Evolutionary conservation across 2,329 filamentous ascomycete genomes (phyloP).

Genomic region (Pseudogymnoascus destructans): DNA sequence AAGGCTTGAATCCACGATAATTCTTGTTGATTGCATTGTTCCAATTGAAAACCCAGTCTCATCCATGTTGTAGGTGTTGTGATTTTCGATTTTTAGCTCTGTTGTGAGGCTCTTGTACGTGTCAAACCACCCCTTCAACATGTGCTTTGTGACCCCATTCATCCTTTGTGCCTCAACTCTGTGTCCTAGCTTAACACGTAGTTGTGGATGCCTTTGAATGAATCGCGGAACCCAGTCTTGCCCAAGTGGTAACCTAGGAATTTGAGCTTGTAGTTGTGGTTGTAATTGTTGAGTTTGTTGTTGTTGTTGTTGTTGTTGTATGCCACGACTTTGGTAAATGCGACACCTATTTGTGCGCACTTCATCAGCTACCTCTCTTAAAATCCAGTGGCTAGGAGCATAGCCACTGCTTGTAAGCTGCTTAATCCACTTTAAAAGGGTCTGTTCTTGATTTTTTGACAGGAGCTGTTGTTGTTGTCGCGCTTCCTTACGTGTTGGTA

Average conservation of each 20-base stretch:
- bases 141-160: background rate
- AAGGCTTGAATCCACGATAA: background rate
- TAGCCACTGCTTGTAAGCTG: background rate
- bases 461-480: background rate
- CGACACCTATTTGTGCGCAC: background rate
- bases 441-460: background rate
- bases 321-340: too few species aligned
- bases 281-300: too few species aligned
- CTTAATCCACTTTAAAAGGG: conserved; percentile 9
- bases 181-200: background rate
- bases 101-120: background rate
- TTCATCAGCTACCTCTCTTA: background rate
- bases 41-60: background rate
- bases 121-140: background rate
- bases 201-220: background rate
- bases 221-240: background rate
- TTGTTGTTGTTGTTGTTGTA: too few species aligned
- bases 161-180: background rate
- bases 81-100: background rate
- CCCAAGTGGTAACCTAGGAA: too few species aligned
- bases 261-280: too few species aligned
- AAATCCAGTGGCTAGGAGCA: background rate
- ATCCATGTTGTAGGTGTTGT: background rate
- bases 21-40: background rate
- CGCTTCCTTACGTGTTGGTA: background rate